phyloP scores from a whole-genome alignment of 139 green algal species.

The Pseudopediastrum boryanum region DNA sequence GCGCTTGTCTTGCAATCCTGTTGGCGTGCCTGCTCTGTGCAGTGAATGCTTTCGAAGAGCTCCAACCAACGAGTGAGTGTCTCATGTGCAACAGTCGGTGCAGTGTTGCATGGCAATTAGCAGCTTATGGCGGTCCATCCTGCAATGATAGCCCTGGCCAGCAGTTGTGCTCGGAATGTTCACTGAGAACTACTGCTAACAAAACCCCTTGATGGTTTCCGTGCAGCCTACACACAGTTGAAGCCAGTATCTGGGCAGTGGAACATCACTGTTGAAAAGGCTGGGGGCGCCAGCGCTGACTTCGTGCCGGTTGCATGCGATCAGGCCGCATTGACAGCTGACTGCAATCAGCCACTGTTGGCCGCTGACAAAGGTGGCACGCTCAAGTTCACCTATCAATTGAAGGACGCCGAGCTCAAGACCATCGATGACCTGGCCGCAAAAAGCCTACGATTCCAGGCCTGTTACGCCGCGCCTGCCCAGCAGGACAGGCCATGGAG shows the following conservation, averaged over 20 bases:
- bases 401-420: constrained; percentile 8
- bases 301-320: neutral
- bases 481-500: constrained; percentile 24
- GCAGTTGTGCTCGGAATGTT: no score
- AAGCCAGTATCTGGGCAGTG: constrained; percentile 17
- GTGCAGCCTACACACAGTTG: constrained; percentile 29
- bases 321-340: neutral
- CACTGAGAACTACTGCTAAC: no score
- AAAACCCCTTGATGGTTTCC: no score
- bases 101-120: no score
- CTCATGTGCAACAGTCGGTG: no score
- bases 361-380: constrained; percentile 27
- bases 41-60: no score
- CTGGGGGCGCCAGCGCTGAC: neutral
- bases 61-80: no score
- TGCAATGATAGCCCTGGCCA: no score
- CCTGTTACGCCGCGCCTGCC: constrained; percentile 27
- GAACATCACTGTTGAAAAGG: constrained; percentile 15
- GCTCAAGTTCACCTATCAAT: constrained; percentile 1
- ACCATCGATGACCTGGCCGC: constrained; percentile 24
- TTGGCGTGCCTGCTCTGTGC: no score
- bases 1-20: no score
- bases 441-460: neutral
- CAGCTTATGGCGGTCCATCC: no score
- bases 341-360: constrained; percentile 29